Conservation (phyloP, 257 asterid species). For the Nyctanthes arbortristis region DNA sequence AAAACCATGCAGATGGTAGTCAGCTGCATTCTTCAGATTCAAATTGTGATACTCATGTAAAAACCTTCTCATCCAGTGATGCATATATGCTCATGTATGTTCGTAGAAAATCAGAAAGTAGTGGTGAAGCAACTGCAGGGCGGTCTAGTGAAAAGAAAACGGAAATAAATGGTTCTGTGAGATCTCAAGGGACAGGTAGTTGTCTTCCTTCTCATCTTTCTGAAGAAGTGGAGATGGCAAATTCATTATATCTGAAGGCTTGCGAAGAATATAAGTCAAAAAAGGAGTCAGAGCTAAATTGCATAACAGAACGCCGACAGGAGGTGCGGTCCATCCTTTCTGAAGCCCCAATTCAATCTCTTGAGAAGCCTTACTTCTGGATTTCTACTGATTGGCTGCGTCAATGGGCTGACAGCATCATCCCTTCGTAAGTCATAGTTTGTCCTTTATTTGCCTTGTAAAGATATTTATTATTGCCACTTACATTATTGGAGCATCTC, state of each 20-base stretch:
- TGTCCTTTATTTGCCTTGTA: conserved; percentile 8
- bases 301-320: conserved; percentile 63
- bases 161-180: conserved; percentile 36
- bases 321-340: conserved; percentile 88
- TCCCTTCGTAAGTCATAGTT: conserved; percentile 57
- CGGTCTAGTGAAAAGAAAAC: conserved; percentile 34
- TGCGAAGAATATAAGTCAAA: conserved; percentile 69
- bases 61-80: conserved; percentile 79
- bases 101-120: conserved; percentile 46
- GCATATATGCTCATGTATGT: conserved; percentile 97
- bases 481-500: no score
- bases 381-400: conserved; percentile 95
- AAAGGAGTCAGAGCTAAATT: conserved; percentile 58
- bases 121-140: conserved; percentile 26
- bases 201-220: conserved; percentile 71
- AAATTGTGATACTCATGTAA: conserved; percentile 42
- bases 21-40: conserved; percentile 41
- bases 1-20: conserved; percentile 36
- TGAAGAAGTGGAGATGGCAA: conserved; percentile 60
- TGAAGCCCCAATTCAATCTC: conserved; percentile 76
- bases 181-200: conserved; percentile 33
- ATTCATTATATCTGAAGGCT: conserved; percentile 51
- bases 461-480: conserved; percentile 20
- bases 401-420: conserved; percentile 86
- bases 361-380: conserved; percentile 73